phyloP scores from a whole-genome alignment of 352 stramenopile genomes.

The Globisporangium echinulatum region DNA sequence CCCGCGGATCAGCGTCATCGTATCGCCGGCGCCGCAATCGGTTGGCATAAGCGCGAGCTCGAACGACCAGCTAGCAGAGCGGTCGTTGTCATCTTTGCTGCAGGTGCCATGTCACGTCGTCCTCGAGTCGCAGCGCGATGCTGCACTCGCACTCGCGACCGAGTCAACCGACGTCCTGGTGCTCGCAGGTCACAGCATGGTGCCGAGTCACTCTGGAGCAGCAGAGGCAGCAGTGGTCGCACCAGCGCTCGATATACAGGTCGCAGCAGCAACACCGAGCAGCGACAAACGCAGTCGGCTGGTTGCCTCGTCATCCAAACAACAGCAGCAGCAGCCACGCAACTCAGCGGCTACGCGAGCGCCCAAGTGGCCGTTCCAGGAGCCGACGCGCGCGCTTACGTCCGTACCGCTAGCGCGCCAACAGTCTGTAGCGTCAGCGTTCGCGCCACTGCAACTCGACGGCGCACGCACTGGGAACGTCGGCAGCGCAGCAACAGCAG shows the following conservation, averaged over 20 bases:
- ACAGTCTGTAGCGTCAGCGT: neutral
- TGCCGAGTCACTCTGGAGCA: neutral
- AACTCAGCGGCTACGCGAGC: neutral
- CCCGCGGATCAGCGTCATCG: constrained; percentile 4
- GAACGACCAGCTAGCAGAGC: too few relatives aligned
- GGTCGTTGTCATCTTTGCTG: too few relatives aligned
- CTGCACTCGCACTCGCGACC: neutral
- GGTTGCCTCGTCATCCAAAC: too few relatives aligned
- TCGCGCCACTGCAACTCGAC: constrained; percentile 3
- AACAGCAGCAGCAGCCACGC: too few relatives aligned
- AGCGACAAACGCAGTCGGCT: neutral
- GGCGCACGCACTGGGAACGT: neutral
- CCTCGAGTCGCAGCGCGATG: too few relatives aligned
- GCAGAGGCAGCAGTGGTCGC: neutral
- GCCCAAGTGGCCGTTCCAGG: constrained; percentile 2
- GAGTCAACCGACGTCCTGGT: neutral
- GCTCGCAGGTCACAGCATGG: constrained; percentile 3
- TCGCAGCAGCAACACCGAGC: neutral
- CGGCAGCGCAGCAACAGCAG: too few relatives aligned
- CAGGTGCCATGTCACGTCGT: too few relatives aligned
- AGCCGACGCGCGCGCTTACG: neutral
- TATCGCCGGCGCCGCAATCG: neutral
- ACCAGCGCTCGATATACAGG: neutral
- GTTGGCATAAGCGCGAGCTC: too few relatives aligned
- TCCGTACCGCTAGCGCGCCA: constrained; percentile 3